phyloP scores from a whole-genome alignment of 2,329 filamentous ascomycete genomes.

The Hypoxylon sp. region DNA sequence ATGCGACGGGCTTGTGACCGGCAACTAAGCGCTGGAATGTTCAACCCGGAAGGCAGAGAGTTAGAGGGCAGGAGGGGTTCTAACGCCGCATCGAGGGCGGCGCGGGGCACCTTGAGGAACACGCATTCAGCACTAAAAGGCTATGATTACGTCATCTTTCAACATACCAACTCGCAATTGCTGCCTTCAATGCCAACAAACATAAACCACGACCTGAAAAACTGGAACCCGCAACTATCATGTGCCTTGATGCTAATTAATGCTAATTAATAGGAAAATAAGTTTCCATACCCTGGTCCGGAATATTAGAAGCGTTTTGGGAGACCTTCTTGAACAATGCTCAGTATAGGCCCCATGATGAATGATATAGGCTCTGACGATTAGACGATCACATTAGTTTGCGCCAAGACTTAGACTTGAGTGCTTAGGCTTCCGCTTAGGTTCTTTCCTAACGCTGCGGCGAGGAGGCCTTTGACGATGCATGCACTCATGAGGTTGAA shows the following conservation, averaged over 20 bases:
- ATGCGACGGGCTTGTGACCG: slow-evolving; percentile 10
- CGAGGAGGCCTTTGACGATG: neutral
- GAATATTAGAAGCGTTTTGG: too few species aligned
- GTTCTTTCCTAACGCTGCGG: neutral
- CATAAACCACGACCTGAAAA: neutral
- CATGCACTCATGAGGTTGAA: neutral
- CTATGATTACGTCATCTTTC: slow-evolving; percentile 18
- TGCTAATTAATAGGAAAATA: too few species aligned
- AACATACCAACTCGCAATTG: neutral
- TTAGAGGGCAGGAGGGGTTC: slow-evolving; percentile 6
- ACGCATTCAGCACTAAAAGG: neutral
- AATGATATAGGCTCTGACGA: too few species aligned
- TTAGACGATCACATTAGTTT: too few species aligned
- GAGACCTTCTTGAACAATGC: too few species aligned
- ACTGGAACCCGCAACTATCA: too few species aligned
- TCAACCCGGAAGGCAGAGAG: neutral
- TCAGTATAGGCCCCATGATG: too few species aligned
- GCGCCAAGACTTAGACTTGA: too few species aligned
- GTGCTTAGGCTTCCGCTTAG: too few species aligned
- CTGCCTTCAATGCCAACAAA: neutral
- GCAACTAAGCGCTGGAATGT: slow-evolving; percentile 18
- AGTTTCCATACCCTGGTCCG: too few species aligned
- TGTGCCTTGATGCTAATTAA: too few species aligned
- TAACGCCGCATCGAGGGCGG: slow-evolving; percentile 30
- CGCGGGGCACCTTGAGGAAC: slow-evolving; percentile 27